phyloP scores from a whole-genome alignment of 1,139 yeast species.

The Yamadazyma conglobata region DNA sequence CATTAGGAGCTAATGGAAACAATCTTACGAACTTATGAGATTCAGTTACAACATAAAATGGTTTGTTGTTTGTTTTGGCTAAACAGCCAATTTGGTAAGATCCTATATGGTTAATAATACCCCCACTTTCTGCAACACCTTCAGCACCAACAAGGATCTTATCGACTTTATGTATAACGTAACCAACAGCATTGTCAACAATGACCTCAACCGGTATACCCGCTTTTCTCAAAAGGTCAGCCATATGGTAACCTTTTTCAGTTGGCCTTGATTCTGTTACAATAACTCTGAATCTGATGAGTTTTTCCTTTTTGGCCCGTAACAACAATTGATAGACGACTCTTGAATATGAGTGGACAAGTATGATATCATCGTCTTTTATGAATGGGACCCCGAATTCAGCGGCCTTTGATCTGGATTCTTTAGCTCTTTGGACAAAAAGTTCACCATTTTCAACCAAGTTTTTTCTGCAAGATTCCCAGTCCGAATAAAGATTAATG shows the following conservation, averaged over 20 bases:
- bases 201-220: slow-evolving; percentile 90
- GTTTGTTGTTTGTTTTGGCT: slow-evolving; percentile 87
- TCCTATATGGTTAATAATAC: slow-evolving; percentile 94
- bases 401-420: slow-evolving; percentile 83
- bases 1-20: slow-evolving; percentile 92
- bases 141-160: slow-evolving; percentile 97
- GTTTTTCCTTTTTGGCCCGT: slow-evolving; percentile 66
- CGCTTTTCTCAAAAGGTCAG: slow-evolving; percentile 59
- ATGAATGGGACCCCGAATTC: slow-evolving; percentile 85
- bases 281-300: slow-evolving; percentile 81
- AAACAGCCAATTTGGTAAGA: slow-evolving; percentile 92
- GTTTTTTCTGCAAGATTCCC: slow-evolving; percentile 92
- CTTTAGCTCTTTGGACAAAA: slow-evolving; percentile 89
- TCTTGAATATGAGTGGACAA: slow-evolving; percentile 91
- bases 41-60: slow-evolving; percentile 92
- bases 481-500: slow-evolving; percentile 84
- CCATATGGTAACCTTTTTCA: slow-evolving; percentile 76
- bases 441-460: slow-evolving; percentile 91
- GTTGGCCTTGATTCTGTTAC: slow-evolving; percentile 93
- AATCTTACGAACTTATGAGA: slow-evolving; percentile 94
- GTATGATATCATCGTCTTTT: slow-evolving; percentile 84
- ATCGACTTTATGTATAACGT: slow-evolving; percentile 85
- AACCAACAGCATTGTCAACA: slow-evolving; percentile 93
- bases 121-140: slow-evolving; percentile 99
- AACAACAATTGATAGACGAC: slow-evolving; percentile 77